Percentiles rank a stretch among this genome's conserved stretches.
phyloP scores from a whole-genome alignment of 345 rosid genomes.

The Eucalyptus sp. region DNA sequence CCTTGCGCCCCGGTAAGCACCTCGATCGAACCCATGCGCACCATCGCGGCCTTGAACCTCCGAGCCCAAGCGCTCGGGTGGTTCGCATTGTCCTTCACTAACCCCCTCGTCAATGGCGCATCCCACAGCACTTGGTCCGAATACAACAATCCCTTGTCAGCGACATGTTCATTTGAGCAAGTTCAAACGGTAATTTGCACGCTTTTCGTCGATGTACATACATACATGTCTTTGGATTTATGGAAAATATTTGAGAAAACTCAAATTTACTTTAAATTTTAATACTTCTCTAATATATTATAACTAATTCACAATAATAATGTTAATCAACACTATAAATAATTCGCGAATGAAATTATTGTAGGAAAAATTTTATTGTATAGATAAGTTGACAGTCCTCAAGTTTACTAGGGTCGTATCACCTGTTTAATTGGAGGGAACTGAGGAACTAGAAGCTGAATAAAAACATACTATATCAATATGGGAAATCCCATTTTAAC shows the following conservation, averaged over 20 bases:
- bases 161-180: not conserved
- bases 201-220: not conserved
- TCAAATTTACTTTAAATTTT: not conserved
- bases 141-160: not conserved
- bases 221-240: not conserved
- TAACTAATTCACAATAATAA: not conserved
- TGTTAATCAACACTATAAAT: not conserved
- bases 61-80: too few relatives aligned
- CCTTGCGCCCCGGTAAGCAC: not conserved
- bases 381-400: not conserved
- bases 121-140: conserved; percentile 5
- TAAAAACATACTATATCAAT: not conserved
- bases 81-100: not conserved
- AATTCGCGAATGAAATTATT: not conserved
- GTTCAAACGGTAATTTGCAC: not conserved
- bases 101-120: not conserved
- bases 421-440: not conserved
- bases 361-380: not conserved
- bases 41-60: too few relatives aligned
- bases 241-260: not conserved
- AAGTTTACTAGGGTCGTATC: not conserved
- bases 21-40: not conserved
- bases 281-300: not conserved
- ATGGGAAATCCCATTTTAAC: not conserved
- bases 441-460: not conserved